These are phyloP conservation scores for Chlamydomonas eustigma DNA, from an alignment of 139 green algal species.

Conservation along the genomic window DNA sequence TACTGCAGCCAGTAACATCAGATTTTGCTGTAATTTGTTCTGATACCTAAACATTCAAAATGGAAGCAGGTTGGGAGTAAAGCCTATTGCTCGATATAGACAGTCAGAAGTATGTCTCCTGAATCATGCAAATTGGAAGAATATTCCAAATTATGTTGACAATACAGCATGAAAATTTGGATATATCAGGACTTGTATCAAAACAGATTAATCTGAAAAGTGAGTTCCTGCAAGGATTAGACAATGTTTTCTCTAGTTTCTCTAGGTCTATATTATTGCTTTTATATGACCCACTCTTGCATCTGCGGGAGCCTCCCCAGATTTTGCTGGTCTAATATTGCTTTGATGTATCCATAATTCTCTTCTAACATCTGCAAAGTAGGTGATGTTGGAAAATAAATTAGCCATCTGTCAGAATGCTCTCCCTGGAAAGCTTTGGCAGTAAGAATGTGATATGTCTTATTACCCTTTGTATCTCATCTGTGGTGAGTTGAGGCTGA, in stretches of 20 bases:
- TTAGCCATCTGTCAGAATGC: no score
- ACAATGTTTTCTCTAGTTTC: background rate
- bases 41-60: constrained; percentile 42
- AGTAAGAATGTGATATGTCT: background rate
- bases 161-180: background rate
- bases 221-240: background rate
- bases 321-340: constrained; percentile 41
- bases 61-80: no score
- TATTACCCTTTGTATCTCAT: background rate
- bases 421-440: background rate
- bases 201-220: background rate
- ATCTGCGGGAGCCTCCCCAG: constrained; percentile 31
- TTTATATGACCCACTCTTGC: constrained; percentile 25
- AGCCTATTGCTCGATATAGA: no score
- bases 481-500: background rate
- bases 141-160: no score
- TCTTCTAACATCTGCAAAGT: constrained; percentile 40
- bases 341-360: constrained; percentile 41
- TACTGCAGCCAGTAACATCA: constrained; percentile 34
- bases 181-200: background rate
- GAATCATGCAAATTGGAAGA: no score
- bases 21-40: constrained; percentile 34
- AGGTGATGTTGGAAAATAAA: no score
- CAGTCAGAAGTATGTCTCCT: no score
- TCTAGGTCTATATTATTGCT: background rate